Evolutionary conservation across 106 monocot genomes (phyloP), one percentile per base, ranked within the genome.

Genomic region (Allium cepa): DNA sequence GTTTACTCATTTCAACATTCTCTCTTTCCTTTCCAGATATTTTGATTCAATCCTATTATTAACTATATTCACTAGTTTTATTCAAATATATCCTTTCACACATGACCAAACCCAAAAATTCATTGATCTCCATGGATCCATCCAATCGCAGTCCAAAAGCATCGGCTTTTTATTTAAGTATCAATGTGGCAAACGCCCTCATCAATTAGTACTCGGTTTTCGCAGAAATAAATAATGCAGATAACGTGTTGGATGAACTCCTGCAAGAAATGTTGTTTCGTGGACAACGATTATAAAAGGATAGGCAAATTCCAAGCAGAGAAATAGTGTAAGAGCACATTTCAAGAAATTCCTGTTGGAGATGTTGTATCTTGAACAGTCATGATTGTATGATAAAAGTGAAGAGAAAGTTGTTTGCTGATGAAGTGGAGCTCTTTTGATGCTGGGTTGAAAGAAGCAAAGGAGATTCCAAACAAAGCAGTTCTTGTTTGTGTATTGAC

Each of bases 361-460:
- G 67, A 67, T 46, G 59, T 22, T 13, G 67, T 74, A 16, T 67
- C 74, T 12, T 74, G 74, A 67, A 17, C 59, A 0, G 57, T 74
- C 59, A 50, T 74, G 57, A 67, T 74, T 9, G 66, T 60, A n/a
- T 76, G 77, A 9, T 69, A 82, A n/a, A 36, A 3, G 76, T 79
- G 4, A 62, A 63, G 9, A 51, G 36, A 0, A 79, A 69, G 11
- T 75, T 60, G 70, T 71, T 76, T 26, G 17, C 47, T 12, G 79
- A 82, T 62, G 79, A 73, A 9, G 3, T 86, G 22, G 22, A 22
- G 46, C 17, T 45, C 56, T 9, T 86, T 86, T 22, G 69, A 76
- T 17, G 47, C 2, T 17, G 74, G 78, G 85, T 49, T 86, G 73
- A 46, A 45, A 12, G n/a, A 11, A 10, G 26, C 61, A 4, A 46